Percentiles rank a stretch among this genome's conserved stretches.
These are phyloP conservation scores for Aquilaria yunnanensis DNA, from an alignment of 345 rosid species.

Conservation along the genomic window DNA sequence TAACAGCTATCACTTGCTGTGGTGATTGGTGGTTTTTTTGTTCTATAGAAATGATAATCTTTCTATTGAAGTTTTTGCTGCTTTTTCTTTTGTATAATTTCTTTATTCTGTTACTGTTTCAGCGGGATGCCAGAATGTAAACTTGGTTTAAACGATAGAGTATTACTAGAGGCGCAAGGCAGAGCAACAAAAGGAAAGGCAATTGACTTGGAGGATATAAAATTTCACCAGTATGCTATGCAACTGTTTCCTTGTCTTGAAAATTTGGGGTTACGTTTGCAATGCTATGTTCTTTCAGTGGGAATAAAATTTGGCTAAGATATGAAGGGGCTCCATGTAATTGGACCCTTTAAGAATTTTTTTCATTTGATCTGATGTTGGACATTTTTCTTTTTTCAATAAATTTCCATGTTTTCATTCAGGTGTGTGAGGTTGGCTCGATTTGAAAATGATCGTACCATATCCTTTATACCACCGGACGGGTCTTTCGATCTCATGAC, in stretches of 20 bases:
- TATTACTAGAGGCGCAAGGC: slow-evolving; percentile 94
- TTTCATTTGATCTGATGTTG: slow-evolving; percentile 5
- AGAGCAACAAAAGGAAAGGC: slow-evolving; percentile 93
- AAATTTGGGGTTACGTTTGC: neutral
- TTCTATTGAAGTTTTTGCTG: neutral
- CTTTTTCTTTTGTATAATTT: neutral
- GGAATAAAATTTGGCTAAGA: too few relatives aligned
- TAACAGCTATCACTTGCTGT: slow-evolving; percentile 1
- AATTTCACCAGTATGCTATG: slow-evolving; percentile 81
- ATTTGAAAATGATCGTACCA: slow-evolving; percentile 93
- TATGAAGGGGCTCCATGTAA: slow-evolving; percentile 3
- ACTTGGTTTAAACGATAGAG: slow-evolving; percentile 93
- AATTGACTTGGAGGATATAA: slow-evolving; percentile 93
- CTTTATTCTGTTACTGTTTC: slow-evolving; percentile 15
- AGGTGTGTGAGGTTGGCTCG: slow-evolving; percentile 98
- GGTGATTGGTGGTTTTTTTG: neutral
- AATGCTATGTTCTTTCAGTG: neutral
- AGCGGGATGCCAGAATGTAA: slow-evolving; percentile 99
- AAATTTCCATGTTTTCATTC: slow-evolving; percentile 13
- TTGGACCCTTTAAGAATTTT: neutral
- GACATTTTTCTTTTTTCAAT: neutral
- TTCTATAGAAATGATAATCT: neutral
- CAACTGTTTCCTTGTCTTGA: slow-evolving; percentile 8
- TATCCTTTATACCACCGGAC: slow-evolving; percentile 96
- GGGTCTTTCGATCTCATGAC: slow-evolving; percentile 98